phyloP scores from a whole-genome alignment of 2,329 filamentous ascomycete genomes.

The Ilyonectria sp. region DNA sequence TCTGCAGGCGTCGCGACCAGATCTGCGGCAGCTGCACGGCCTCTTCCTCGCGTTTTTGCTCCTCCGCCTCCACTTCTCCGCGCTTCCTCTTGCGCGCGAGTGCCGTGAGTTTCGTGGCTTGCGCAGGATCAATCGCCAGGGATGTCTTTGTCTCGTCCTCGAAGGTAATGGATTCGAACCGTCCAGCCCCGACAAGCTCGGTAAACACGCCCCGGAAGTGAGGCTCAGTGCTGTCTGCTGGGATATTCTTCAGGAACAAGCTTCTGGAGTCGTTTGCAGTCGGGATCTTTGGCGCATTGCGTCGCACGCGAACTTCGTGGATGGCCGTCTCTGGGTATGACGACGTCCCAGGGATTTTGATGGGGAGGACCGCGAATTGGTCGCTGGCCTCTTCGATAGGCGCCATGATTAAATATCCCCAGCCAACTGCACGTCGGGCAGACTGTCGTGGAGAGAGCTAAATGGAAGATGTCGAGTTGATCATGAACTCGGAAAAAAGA shows the following conservation, averaged over 20 bases:
- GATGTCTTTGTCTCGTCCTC: conserved; percentile 69
- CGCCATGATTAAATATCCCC: conserved; percentile 46
- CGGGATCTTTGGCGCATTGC: conserved; percentile 84
- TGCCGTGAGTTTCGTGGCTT: conserved; percentile 59
- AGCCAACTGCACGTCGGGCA: not conserved
- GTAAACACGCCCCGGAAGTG: conserved; percentile 85
- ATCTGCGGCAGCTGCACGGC: conserved; percentile 75
- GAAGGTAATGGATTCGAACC: conserved; percentile 85
- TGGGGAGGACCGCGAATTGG: conserved; percentile 79
- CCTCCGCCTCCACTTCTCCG: conserved; percentile 69
- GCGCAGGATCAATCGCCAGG: conserved; percentile 62
- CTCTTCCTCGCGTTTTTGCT: conserved; percentile 69
- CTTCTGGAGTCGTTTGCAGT: conserved; percentile 82
- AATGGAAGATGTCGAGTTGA: conserved; percentile 2
- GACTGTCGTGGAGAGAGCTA: not conserved
- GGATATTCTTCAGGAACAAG: conserved; percentile 92
- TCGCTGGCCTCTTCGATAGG: conserved; percentile 51
- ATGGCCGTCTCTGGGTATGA: conserved; percentile 74
- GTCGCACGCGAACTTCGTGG: conserved; percentile 90
- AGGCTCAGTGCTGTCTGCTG: conserved; percentile 83
- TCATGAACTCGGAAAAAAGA: conserved; percentile 6
- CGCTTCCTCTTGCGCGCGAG: conserved; percentile 60
- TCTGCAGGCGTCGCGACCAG: conserved; percentile 80
- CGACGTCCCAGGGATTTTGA: conserved; percentile 75
- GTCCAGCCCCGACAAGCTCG: conserved; percentile 80